Conservation (phyloP, 371 early-diverging fungal genomes). For the Apophysomyces trapeziformis region DNA sequence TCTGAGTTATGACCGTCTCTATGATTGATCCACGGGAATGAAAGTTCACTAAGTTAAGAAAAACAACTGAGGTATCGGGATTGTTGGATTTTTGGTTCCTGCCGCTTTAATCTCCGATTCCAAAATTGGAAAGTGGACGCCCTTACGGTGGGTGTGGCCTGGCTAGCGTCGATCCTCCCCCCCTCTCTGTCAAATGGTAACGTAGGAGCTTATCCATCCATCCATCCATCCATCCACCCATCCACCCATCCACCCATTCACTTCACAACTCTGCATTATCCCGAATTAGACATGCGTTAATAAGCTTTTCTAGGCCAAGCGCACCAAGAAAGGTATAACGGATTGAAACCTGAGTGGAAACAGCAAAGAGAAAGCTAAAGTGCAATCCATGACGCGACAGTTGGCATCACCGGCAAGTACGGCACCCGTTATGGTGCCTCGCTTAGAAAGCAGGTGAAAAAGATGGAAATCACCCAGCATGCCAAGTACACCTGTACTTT, state of each 20-base stretch:
- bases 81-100: neutral
- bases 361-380: neutral
- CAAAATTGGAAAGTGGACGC: neutral
- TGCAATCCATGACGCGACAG: constrained; percentile 35
- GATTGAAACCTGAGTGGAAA: neutral
- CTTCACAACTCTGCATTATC: neutral
- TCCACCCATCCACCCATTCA: constrained; percentile 17
- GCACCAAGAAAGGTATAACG: constrained; percentile 90
- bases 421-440: constrained; percentile 99
- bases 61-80: too few relatives aligned
- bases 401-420: constrained; percentile 99
- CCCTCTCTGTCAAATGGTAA: constrained; percentile 18
- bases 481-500: constrained; percentile 97
- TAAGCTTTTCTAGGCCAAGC: constrained; percentile 77
- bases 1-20: too few relatives aligned
- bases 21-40: too few relatives aligned
- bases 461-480: constrained; percentile 99
- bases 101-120: neutral
- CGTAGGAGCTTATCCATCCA: constrained; percentile 15
- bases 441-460: constrained; percentile 98
- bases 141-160: neutral
- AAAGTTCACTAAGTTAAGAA: too few relatives aligned
- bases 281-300: neutral
- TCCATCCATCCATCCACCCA: constrained; percentile 29
- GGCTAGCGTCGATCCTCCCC: neutral